A percentile compares a stretch with the other conserved stretches of the same genome.
phyloP scores from a whole-genome alignment of 345 rosid genomes.

The Linum usitatissimum region DNA sequence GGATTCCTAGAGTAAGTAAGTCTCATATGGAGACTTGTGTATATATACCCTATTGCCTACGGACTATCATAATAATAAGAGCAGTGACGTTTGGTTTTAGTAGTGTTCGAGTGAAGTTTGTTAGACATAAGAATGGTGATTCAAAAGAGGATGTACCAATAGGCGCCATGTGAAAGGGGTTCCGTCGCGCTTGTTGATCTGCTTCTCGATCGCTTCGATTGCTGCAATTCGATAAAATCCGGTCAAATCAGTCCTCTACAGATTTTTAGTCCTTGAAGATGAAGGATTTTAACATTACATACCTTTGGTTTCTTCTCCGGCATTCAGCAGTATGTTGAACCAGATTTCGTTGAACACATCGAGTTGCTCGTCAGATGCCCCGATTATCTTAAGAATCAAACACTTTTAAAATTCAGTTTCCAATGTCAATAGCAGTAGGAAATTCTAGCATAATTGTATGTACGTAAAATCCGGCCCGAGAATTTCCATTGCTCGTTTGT shows the following conservation, averaged over 20 bases:
- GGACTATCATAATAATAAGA: too few species aligned
- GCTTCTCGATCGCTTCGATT: constrained; percentile 42
- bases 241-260: too few species aligned
- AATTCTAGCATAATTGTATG: neutral
- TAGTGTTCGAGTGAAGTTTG: too few species aligned
- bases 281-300: constrained; percentile 6
- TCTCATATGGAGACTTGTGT: too few species aligned
- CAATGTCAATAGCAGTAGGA: neutral
- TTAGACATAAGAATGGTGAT: neutral
- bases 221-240: constrained; percentile 30
- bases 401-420: neutral
- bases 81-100: neutral
- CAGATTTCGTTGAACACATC: constrained; percentile 89
- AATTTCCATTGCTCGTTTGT: constrained; percentile 38
- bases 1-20: too few species aligned
- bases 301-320: constrained; percentile 58
- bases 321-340: constrained; percentile 50
- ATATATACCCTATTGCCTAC: too few species aligned
- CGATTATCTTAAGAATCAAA: constrained; percentile 38
- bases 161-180: constrained; percentile 74
- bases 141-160: constrained; percentile 53
- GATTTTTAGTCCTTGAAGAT: too few species aligned
- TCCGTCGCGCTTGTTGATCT: constrained; percentile 53
- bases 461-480: constrained; percentile 47
- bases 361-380: constrained; percentile 84